Base-by-base conservation (phyloP, 208 protist genomes). In the Paratrypanosoma confusum region DNA sequence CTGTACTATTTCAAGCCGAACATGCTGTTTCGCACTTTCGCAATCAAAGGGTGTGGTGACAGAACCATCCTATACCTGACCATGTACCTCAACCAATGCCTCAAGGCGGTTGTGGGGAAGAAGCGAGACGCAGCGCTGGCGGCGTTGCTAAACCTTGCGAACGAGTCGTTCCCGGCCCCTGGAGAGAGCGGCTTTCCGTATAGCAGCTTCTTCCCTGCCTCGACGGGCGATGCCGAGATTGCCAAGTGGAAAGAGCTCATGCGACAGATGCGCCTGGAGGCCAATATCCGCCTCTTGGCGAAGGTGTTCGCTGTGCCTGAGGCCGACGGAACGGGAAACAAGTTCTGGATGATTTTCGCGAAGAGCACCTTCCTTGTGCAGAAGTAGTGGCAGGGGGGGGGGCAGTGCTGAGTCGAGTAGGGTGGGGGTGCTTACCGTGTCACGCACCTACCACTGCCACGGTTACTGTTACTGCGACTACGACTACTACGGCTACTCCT, bases 1-100 rank as follows among this genome's bases (percentile, higher is more conserved):
- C 50, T 97, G 5, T 61, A 63, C 22, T 85, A 72, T 38, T 96
- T 95, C 61, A 91, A 91, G 43, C 69, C 93, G 6, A 95, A 96
- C 56, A 65, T 97, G 21, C 65, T 96, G 22, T 93, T 95, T 52
- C 56, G 71, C 31, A 81, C 77, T 24, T 97, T 86, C 54, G 73
- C 94, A 34, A 67, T 96, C 17, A 63, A 94, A 34, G 79, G 87
- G 17, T 27, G 55, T 16, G 85, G 67, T 38, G 93, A 97, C 45
- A 60, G 86, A 18, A 44, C 87, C 6, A 50, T 96, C 10, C 57
- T 96, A 32, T 97, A 95, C 50, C 21, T 95, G 0, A 96, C 85
- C 6, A 48, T 94, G n/a, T 97, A 90, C 65, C 71, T 93, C 34
- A 59, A 72, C 8, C 71, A 90, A 36, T 88, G 75, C 62, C 54